phyloP scores from a whole-genome alignment of 176 grass and related monocot species.

The Oryza punctata region DNA sequence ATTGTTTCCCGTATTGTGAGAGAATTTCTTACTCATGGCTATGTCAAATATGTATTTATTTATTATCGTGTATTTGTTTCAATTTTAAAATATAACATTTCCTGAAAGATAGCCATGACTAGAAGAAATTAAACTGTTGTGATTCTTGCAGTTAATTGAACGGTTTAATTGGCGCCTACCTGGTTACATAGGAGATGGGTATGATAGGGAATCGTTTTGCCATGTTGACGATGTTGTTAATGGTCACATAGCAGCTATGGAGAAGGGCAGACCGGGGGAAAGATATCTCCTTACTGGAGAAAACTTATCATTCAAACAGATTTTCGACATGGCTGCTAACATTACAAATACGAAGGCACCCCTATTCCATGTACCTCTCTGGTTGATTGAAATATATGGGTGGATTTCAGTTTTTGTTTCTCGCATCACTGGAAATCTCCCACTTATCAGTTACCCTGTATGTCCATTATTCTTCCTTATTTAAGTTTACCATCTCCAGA shows the following conservation, averaged over 20 bases:
- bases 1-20: constrained; percentile 79
- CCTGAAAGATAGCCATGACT: constrained; percentile 21
- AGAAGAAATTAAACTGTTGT: constrained; percentile 20
- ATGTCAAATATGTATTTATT: not conserved
- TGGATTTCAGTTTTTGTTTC: constrained; percentile 91
- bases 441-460: constrained; percentile 92
- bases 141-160: constrained; percentile 80
- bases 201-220: constrained; percentile 72
- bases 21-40: constrained; percentile 6
- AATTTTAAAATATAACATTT: not conserved
- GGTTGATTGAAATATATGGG: constrained; percentile 79
- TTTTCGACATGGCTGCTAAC: constrained; percentile 72
- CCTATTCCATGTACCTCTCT: constrained; percentile 66
- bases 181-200: constrained; percentile 83
- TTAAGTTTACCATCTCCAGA: constrained; percentile 14
- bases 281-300: constrained; percentile 87
- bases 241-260: constrained; percentile 87
- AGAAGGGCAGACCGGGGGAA: constrained; percentile 73
- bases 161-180: constrained; percentile 88
- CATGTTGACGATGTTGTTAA: constrained; percentile 88
- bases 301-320: constrained; percentile 64
- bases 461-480: not conserved
- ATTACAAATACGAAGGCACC: constrained; percentile 81
- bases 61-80: constrained; percentile 19
- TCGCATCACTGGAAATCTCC: constrained; percentile 83